Evolutionary conservation across 495 filamentous ascomycete species (phyloP), one percentile per base, ranked within the genome.

Genomic region (Tuber magnatum): DNA sequence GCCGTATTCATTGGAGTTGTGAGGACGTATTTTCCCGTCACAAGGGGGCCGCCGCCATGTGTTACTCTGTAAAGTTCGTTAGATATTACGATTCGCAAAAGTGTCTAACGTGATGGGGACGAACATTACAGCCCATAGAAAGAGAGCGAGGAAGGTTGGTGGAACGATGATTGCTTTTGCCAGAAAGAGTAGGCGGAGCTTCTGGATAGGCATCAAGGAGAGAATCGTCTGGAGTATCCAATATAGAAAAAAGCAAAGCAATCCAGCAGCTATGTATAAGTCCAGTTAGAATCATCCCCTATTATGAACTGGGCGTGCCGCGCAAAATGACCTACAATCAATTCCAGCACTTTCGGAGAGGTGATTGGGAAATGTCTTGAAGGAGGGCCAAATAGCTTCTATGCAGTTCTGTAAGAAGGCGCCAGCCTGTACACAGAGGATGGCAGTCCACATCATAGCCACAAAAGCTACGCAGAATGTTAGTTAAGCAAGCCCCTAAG

Each of bases 381-480:
- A 91, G 77, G 85, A 87, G 32, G 89, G 88, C 90, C 90, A 92
- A 78, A 91, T 91, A 1, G 90, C 86, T 74, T 84, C 79, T 68
- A 88, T 74, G 74, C 83, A 85, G 38, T 83, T 82, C 72, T 86
- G 82, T 35, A 86, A 78, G 76, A 85, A 86, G 68, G 78, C 83
- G 24, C 85, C 85, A 32, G 85, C 85, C 78, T 86, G 85, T 40
- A 86, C 85, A 42, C 83, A 85, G 71, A 88, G 84, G 44, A 86
- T 86, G 3, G 86, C 84, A 51, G 85, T 86, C 84, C 85, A 87
- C 82, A 87, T 85, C 42, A 86, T 83, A 41, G 86, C 84, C 65
- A 87, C 85, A 75, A 87, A 86, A 28, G 85, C 85, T 82, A 78
- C 79, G 71, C 78, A 78, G 51, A 81, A 83, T 77, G 74, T 79